Conservation (phyloP, 2,329 filamentous ascomycete species). For the Phialemoniopsis sp. region DNA sequence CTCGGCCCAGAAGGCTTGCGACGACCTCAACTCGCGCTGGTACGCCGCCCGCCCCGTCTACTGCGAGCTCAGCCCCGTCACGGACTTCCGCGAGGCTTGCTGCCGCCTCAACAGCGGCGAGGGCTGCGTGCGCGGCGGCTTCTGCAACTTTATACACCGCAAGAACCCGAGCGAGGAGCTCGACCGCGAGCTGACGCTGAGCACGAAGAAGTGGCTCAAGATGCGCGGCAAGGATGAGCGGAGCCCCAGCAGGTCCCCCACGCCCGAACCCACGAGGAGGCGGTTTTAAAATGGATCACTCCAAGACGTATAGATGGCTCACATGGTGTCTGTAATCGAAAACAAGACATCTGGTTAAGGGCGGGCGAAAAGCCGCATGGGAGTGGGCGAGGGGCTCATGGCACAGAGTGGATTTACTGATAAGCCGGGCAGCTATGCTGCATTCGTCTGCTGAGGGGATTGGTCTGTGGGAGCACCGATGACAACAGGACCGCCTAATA, state of each 20-base stretch:
- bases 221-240: conserved; percentile 77
- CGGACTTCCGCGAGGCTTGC: conserved; percentile 96
- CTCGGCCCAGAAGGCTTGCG: conserved; percentile 86
- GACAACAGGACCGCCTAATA: too few species aligned
- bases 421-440: too few species aligned
- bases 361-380: too few species aligned
- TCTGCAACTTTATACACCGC: conserved; percentile 99
- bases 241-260: conserved; percentile 78
- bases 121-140: conserved; percentile 91
- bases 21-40: conserved; percentile 91
- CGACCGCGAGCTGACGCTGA: conserved; percentile 79
- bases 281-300: conserved; percentile 47
- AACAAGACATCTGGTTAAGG: too few species aligned
- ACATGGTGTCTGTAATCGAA: too few species aligned
- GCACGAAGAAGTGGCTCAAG: conserved; percentile 96
- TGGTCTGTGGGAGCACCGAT: too few species aligned
- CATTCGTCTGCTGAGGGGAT: too few species aligned
- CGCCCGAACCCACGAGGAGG: conserved; percentile 76
- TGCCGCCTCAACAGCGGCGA: conserved; percentile 92
- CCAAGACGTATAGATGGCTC: too few species aligned
- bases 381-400: too few species aligned
- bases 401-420: too few species aligned
- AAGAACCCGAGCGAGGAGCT: conserved; percentile 91
- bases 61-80: conserved; percentile 94
- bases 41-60: conserved; percentile 97